phyloP scores from a whole-genome alignment of 2,329 filamentous ascomycete genomes.

The Blastomyces emzantsi region DNA sequence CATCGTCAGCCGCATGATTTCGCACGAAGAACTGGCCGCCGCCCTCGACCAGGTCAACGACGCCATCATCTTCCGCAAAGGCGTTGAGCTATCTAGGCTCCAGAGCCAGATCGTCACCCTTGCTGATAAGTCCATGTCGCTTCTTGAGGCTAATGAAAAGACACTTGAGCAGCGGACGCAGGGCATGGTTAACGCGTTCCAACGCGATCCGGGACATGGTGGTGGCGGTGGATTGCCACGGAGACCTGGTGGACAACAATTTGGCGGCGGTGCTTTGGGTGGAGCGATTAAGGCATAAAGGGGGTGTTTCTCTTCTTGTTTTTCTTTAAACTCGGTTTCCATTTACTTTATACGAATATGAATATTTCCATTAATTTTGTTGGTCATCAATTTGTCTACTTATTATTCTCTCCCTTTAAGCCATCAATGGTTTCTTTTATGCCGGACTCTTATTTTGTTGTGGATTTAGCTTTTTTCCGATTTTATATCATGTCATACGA shows the following conservation, averaged over 20 bases:
- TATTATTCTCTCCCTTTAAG: not conserved
- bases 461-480: not conserved
- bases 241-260: slow-evolving; percentile 42
- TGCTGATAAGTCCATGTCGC: slow-evolving; percentile 88
- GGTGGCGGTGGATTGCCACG: slow-evolving; percentile 36
- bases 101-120: slow-evolving; percentile 92
- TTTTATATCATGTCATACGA: not conserved
- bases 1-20: slow-evolving; percentile 98
- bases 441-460: slow-evolving; percentile 3
- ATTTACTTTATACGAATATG: slow-evolving; percentile 15
- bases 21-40: slow-evolving; percentile 92
- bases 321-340: slow-evolving; percentile 14
- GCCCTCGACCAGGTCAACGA: slow-evolving; percentile 96
- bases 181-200: slow-evolving; percentile 89
- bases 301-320: slow-evolving; percentile 15
- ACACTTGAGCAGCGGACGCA: slow-evolving; percentile 95
- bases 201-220: slow-evolving; percentile 75
- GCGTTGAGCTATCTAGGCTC: slow-evolving; percentile 90
- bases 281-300: slow-evolving; percentile 44
- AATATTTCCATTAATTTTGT: slow-evolving; percentile 12
- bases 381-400: slow-evolving; percentile 11
- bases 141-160: slow-evolving; percentile 96
- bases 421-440: not conserved
- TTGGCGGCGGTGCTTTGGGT: slow-evolving; percentile 43
- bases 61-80: slow-evolving; percentile 98